phyloP scores from a whole-genome alignment of 345 rosid species.

The Noccaea caerulescens region DNA sequence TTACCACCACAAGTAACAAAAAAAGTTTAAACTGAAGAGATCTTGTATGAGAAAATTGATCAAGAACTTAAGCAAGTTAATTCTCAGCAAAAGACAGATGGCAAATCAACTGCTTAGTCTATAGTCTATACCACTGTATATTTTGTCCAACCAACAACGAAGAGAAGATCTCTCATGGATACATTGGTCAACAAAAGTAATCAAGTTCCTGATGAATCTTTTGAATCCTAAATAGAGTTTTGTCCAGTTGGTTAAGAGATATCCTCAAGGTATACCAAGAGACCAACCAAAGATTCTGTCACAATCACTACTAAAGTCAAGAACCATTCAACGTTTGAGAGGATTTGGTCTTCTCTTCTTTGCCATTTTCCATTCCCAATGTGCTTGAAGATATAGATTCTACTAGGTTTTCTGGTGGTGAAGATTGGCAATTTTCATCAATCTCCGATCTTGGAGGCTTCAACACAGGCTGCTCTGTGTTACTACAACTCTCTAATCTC shows the following conservation, averaged over 20 bases:
- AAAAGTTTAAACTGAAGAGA: not conserved
- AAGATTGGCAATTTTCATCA: constrained; percentile 29
- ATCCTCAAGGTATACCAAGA: constrained; percentile 15
- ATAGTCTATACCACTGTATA: constrained; percentile 9
- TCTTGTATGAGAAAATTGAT: not conserved
- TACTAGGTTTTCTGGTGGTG: constrained; percentile 28
- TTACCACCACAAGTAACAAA: not conserved
- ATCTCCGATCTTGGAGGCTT: constrained; percentile 39
- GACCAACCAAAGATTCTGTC: constrained; percentile 36
- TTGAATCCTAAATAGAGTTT: constrained; percentile 25
- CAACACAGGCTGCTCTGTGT: constrained; percentile 28
- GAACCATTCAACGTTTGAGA: constrained; percentile 26
- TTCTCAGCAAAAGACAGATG: constrained; percentile 11
- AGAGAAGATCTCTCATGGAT: constrained; percentile 26
- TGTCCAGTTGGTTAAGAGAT: constrained; percentile 20
- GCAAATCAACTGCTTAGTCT: constrained; percentile 13
- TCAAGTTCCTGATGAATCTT: constrained; percentile 25
- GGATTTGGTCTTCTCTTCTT: constrained; percentile 37
- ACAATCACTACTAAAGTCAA: constrained; percentile 27
- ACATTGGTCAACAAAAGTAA: constrained; percentile 20
- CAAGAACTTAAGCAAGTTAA: not conserved
- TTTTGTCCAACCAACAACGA: constrained; percentile 13
- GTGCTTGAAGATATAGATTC: constrained; percentile 38
- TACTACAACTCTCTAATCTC: constrained; percentile 27
- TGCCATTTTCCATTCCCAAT: constrained; percentile 32